These are phyloP conservation scores for Priceomyces haplophilus DNA, from an alignment of 805 yeast genomes.

Conservation along the genomic window DNA sequence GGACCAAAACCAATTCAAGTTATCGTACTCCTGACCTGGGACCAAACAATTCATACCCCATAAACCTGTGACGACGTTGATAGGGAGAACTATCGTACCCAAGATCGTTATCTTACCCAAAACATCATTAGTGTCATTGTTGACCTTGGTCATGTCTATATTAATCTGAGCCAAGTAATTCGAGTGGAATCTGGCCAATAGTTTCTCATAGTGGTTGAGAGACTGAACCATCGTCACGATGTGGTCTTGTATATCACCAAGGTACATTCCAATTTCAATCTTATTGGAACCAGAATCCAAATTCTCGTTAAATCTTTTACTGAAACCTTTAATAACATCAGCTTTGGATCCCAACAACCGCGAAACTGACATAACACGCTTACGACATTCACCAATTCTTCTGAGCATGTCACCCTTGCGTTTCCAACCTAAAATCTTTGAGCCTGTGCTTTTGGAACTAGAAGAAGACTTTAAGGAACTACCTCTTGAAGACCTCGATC, in stretches of 20 bases:
- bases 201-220: constrained; percentile 89
- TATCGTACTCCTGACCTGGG: constrained; percentile 72
- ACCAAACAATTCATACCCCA: constrained; percentile 99
- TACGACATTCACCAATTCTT: constrained; percentile 92
- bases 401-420: constrained; percentile 93
- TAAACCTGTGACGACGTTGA: constrained; percentile 91
- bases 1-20: constrained; percentile 41
- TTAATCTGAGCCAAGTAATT: constrained; percentile 95
- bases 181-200: constrained; percentile 91
- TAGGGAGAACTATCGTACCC: constrained; percentile 93
- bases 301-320: constrained; percentile 67
- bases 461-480: constrained; percentile 10
- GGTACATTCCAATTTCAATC: constrained; percentile 83
- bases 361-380: constrained; percentile 86
- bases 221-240: constrained; percentile 96
- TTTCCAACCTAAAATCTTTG: constrained; percentile 63
- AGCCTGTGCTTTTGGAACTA: constrained; percentile 46
- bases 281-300: constrained; percentile 27
- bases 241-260: constrained; percentile 98
- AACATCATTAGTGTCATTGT: constrained; percentile 95
- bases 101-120: constrained; percentile 87
- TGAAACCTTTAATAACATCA: constrained; percentile 94
- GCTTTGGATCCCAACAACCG: constrained; percentile 88
- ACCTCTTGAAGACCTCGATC: neutral
- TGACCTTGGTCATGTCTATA: constrained; percentile 95